phyloP scores from a whole-genome alignment of 352 stramenopile genomes.

The Phytopythium litorale region DNA sequence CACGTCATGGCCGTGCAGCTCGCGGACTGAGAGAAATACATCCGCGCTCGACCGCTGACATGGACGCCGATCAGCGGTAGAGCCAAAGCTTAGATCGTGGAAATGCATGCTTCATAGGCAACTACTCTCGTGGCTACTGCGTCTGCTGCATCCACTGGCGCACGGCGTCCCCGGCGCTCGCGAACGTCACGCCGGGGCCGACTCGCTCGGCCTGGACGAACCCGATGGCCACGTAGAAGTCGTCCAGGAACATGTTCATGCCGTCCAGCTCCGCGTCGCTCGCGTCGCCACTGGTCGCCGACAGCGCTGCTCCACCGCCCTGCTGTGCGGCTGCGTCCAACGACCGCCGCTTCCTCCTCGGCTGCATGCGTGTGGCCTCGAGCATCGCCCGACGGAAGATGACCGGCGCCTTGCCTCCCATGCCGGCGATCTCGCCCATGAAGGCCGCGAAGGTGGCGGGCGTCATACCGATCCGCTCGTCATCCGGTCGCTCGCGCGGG shows the following conservation, averaged over 20 bases:
- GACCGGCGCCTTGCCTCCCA: slow-evolving; percentile 15
- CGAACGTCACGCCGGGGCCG: slow-evolving; percentile 18
- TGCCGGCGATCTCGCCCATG: slow-evolving; percentile 61
- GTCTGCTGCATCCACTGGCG: slow-evolving; percentile 74
- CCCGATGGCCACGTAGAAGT: slow-evolving; percentile 71
- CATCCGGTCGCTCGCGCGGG: slow-evolving; percentile 11
- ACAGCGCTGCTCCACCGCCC: background rate
- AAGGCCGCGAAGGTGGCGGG: slow-evolving; percentile 48
- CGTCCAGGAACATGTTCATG: slow-evolving; percentile 49
- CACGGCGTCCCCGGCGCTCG: slow-evolving; percentile 52
- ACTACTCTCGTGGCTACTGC: slow-evolving; percentile 23
- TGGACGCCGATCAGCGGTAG: background rate
- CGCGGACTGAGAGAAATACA: background rate
- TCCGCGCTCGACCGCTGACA: no score
- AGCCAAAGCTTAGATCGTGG: background rate
- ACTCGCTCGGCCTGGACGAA: slow-evolving; percentile 45
- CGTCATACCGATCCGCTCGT: slow-evolving; percentile 46
- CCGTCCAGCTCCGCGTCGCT: slow-evolving; percentile 5
- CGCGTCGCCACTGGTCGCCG: background rate
- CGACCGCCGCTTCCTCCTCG: background rate
- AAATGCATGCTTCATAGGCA: slow-evolving; percentile 1
- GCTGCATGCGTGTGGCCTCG: slow-evolving; percentile 21
- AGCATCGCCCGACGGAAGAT: slow-evolving; percentile 48
- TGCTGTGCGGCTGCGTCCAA: background rate
- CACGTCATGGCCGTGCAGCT: slow-evolving; percentile 51